Percentiles rank a stretch among this genome's conserved stretches.
Evolutionary conservation across 2,329 filamentous ascomycete species (phyloP).

Genomic region (Teratosphaeria zuluensis): DNA sequence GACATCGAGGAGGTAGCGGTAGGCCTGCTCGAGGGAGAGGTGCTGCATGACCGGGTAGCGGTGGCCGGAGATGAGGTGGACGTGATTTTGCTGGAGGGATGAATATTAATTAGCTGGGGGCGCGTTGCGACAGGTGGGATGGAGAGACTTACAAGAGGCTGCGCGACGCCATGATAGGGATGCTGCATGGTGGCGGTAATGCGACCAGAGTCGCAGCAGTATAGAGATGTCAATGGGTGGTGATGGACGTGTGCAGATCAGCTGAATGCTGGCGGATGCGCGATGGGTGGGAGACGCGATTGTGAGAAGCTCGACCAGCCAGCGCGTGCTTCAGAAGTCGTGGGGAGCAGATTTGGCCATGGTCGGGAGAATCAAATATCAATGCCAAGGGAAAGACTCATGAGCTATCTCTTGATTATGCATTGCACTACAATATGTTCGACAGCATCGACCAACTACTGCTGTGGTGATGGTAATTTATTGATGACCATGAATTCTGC

Average conservation of each 20-base stretch:
- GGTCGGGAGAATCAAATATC: no score
- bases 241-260: neutral
- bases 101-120: conserved; percentile 5
- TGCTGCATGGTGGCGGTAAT: conserved; percentile 14
- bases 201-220: neutral
- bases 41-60: conserved; percentile 66
- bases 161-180: conserved; percentile 39
- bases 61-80: conserved; percentile 79
- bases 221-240: neutral
- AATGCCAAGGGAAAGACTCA: no score
- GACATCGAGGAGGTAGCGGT: conserved; percentile 73
- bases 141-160: conserved; percentile 30
- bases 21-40: conserved; percentile 65
- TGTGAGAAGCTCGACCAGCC: neutral
- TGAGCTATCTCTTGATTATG: no score
- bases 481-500: neutral
- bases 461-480: neutral
- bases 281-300: neutral
- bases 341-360: no score
- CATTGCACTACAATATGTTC: neutral
- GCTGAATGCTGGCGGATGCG: neutral
- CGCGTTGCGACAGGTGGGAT: neutral
- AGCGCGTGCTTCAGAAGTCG: neutral
- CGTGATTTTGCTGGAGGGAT: conserved; percentile 62
- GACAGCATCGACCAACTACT: neutral